Conservation (phyloP, 768 basidiomycete species). For the Pleurotus sapidus region DNA sequence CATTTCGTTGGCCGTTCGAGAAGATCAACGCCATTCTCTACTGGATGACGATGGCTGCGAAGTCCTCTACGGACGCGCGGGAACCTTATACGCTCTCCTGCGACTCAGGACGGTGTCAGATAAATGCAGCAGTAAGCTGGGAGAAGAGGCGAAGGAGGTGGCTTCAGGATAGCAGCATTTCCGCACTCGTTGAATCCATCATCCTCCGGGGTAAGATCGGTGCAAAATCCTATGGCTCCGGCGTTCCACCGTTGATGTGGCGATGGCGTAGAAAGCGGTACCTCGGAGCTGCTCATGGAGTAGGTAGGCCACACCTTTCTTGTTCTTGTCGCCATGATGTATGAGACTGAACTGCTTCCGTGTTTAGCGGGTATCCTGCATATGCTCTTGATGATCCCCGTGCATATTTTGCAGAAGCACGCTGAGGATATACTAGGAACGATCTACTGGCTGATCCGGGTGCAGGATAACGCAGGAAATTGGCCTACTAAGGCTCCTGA, state of each 20-base stretch:
- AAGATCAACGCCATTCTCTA: conserved; percentile 15
- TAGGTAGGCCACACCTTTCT: conserved; percentile 34
- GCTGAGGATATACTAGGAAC: conserved; percentile 38
- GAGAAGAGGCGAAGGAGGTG: conserved; percentile 15
- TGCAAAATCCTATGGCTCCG: conserved; percentile 25
- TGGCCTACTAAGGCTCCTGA: conserved; percentile 46
- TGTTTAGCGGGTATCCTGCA: conserved; percentile 50
- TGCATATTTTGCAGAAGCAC: conserved; percentile 30
- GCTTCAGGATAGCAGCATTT: conserved; percentile 32
- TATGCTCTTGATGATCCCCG: conserved; percentile 43
- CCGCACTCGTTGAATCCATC: conserved; percentile 41
- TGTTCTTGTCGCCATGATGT: not conserved
- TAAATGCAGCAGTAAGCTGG: conserved; percentile 12
- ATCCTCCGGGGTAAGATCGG: conserved; percentile 33
- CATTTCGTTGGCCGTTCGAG: conserved; percentile 17
- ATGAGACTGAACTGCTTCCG: not conserved
- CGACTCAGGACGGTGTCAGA: conserved; percentile 31
- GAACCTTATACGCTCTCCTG: conserved; percentile 51
- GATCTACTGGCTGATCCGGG: conserved; percentile 42
- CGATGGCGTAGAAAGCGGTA: conserved; percentile 56
- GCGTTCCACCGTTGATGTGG: conserved; percentile 53
- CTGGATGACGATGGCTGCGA: conserved; percentile 49
- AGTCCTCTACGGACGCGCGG: conserved; percentile 57
- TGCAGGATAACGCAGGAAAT: conserved; percentile 46
- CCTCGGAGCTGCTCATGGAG: conserved; percentile 58